Percentiles rank a stretch among this genome's conserved stretches.
phyloP scores from a whole-genome alignment of 192 early-diverging fungal species.

The Coemansia sp. region DNA sequence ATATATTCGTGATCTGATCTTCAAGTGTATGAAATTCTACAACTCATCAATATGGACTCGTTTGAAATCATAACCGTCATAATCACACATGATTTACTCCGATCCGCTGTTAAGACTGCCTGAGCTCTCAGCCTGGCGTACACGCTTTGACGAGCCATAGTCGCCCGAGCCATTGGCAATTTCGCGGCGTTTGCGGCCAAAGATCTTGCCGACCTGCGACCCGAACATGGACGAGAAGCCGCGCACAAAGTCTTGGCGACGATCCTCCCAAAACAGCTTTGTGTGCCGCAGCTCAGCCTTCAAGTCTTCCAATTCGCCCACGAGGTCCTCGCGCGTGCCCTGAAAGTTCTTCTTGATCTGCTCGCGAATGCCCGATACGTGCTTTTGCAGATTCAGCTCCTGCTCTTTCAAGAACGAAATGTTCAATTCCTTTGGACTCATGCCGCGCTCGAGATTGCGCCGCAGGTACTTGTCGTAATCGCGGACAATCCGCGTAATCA shows the following conservation, averaged over 20 bases:
- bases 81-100: not conserved
- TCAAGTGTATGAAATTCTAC: too few species aligned
- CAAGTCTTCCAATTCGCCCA: conserved; percentile 61
- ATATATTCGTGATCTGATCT: too few species aligned
- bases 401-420: conserved; percentile 79
- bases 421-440: conserved; percentile 76
- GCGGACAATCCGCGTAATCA: conserved; percentile 80
- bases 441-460: conserved; percentile 80
- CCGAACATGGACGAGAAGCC: conserved; percentile 69
- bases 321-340: conserved; percentile 63
- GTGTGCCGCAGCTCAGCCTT: conserved; percentile 64
- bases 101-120: not conserved
- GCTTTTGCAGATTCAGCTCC: conserved; percentile 73
- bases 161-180: conserved; percentile 1
- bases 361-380: conserved; percentile 64
- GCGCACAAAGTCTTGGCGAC: conserved; percentile 72
- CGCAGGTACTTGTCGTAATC: conserved; percentile 82
- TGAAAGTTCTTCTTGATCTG: conserved; percentile 67
- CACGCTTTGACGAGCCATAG: conserved; percentile 20
- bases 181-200: conserved; percentile 36
- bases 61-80: not conserved
- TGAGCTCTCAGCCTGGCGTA: conserved; percentile 17
- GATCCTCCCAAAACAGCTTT: conserved; percentile 67
- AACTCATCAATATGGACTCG: too few species aligned
- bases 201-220: conserved; percentile 49